Evolutionary conservation across 257 asterid species (phyloP), one percentile per base, ranked within the genome.

Genomic region (Pogostemon cablin): DNA sequence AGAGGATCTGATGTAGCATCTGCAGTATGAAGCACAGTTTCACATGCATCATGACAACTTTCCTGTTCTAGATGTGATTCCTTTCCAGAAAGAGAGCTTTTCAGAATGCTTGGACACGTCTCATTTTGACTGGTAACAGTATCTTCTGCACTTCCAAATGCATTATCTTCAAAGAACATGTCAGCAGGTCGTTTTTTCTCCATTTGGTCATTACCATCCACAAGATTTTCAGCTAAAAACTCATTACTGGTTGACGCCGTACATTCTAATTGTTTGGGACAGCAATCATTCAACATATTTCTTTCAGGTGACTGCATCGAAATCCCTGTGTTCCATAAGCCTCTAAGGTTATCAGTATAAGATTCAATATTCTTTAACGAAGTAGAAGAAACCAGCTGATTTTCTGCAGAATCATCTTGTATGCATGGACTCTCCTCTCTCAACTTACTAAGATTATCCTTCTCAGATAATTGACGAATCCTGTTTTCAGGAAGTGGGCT

Each of bases 41-140:
- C 80, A 82, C 60, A 68, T 68, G 65, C 81, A 64, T 48, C 74
- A 73, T 53, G 49, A 64, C 75, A 71, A 72, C 50, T 67, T 72
- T 69, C 86, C 49, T 72, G 71, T 64, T 77, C 50, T 40, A 72
- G 68, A 71, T 71, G 62, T 48, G 80, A 72, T 59, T 78, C 81
- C 62, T 69, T 61, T 38, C 70, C 52, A 61, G 69, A 63, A 46
- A 61, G 62, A 57, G 81, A 73, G 62, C 78, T 74, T 82, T 42
- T 68, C 48, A 66, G 74, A 70, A 48, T 82, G 73, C 71, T 39
- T 69, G 53, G 74, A 53, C 65, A 39, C 62, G 48, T 49, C 50
- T 77, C 77, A n/a, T 7, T 58, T 72, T 53, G 62, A 62, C 63
- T 48, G 68, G 82, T 32, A 72, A 75, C 61, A 65, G 78, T 65